Base-by-base conservation (phyloP, 345 rosid genomes). In the Ailanthus altissimus region DNA sequence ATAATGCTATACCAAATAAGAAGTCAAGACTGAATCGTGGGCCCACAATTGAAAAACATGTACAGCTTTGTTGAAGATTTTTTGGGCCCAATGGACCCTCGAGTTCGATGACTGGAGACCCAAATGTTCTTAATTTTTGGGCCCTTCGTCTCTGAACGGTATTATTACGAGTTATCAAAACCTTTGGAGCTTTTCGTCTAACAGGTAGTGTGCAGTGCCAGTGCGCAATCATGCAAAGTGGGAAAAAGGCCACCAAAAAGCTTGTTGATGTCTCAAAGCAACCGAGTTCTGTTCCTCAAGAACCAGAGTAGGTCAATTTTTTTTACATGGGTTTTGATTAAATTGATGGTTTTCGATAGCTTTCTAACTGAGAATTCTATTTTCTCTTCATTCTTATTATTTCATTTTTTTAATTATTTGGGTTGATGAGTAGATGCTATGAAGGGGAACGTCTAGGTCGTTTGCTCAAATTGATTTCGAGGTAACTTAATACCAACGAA, bases 401-500 rank as follows among this genome's bases (percentile, higher is more conserved):
- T 8, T 42, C 8, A 42, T 32, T 4, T n/a, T 53, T n/a, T 8
- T 8, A 16, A 71, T 11, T 32, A 32, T 32, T 32, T 32, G 38
- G 73, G 25, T 43, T 65, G 28, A 50, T 83, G 53, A n/a, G 47
- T 78, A 88, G 92, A 26, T 85, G 75, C 83, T 83, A 76, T 28
- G 91, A 90, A 88, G 93, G 93, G 23, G 91, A 88, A 54, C 80
- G 88, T 72, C 83, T 93, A 5, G 81, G 79, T 72, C 78, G 79
- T 81, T 80, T 93, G 36, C 89, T 91, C 79, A 76, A 77, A 49
- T 82, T 79, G 73, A 81, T 93, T 81, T 86, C 75, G 50, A 82
- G 86, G 93, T 91, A 86, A 74, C 11, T 49, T 32, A 46, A 62
- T 58, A 11, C 8, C 1, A 66, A 11, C 3, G 6, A 46, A 8